Base-by-base conservation (phyloP, 2,329 filamentous ascomycete genomes). In the Hypocrella siamensis region DNA sequence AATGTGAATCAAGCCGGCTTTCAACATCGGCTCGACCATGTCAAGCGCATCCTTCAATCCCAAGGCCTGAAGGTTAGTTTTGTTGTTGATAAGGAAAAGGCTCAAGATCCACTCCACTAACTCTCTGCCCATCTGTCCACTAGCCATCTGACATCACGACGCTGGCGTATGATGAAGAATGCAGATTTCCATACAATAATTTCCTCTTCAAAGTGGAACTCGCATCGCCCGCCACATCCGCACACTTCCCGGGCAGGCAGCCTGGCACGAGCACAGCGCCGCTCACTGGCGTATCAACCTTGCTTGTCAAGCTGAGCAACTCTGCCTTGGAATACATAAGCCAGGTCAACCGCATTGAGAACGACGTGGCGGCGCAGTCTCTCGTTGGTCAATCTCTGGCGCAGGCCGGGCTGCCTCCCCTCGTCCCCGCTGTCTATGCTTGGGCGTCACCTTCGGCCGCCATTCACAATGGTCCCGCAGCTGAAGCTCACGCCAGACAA, bases 251-350 rank as follows among this genome's bases (percentile, higher is more conserved):
- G 12, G 36, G 33, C 16, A 28, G 25, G 6, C 33, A 40, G 25
- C 35, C 40, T 11, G 36, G 38, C 19, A 42, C 41, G 4, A 31
- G 7, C 3, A 11, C 18, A 5, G 34, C 38, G 4, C 41, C 42
- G 5, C 4, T 25, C 0, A 30, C 30, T 1, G 40, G 40, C 10
- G 19, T 43, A 4, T 32, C 40, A 4, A 18, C 31, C 3, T 21
- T 47, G 5, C 32, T 48, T 19, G 28, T 46, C 18, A 41, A 41
- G 16, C 33, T 49, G 15, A 48, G 45, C 35, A 48, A 48, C 32
- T 39, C 38, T 11, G 17, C 24, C 4, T 41, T 44, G 4, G 35
- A 41, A 4, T 40, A 45, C 8, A n/a, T n/a, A n/a, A 46, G 46
- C 39, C 40, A 47, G 16, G 19, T 41, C 21, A 45, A 45, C 28